phyloP scores from a whole-genome alignment of 129 eudicot species.

The Arctium minus region DNA sequence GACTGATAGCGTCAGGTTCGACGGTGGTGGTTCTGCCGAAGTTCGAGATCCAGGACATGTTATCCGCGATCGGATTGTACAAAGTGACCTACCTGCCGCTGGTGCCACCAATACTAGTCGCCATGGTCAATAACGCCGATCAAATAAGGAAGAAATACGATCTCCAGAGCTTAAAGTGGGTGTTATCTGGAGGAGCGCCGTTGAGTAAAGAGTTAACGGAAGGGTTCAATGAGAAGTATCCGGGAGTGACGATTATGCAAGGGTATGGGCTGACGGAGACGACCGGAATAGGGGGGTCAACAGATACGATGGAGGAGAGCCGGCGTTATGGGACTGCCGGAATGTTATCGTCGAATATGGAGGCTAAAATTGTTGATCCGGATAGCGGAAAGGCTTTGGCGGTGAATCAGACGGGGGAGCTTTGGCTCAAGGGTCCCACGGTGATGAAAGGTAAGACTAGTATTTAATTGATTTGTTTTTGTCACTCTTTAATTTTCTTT shows the following conservation, averaged over 20 bases:
- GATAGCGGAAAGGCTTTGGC: constrained; percentile 57
- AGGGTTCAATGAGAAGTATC: constrained; percentile 76
- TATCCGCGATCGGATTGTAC: constrained; percentile 56
- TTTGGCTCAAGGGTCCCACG: constrained; percentile 89
- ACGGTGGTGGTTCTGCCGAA: constrained; percentile 75
- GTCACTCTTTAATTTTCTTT: not conserved
- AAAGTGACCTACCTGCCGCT: constrained; percentile 60
- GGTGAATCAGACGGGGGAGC: constrained; percentile 86
- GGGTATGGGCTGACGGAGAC: constrained; percentile 96
- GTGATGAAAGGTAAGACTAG: constrained; percentile 75
- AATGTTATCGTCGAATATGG: constrained; percentile 75
- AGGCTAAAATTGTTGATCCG: constrained; percentile 85
- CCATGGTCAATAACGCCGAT: constrained; percentile 63
- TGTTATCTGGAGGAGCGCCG: constrained; percentile 89
- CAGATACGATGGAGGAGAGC: constrained; percentile 89
- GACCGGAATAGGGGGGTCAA: constrained; percentile 82
- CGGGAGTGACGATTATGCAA: constrained; percentile 61
- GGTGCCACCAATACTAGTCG: constrained; percentile 91
- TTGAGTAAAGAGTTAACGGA: constrained; percentile 83
- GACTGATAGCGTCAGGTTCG: constrained; percentile 73
- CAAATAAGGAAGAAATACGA: constrained; percentile 49
- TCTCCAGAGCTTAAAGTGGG: constrained; percentile 43
- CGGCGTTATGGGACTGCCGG: constrained; percentile 95
- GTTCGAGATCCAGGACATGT: constrained; percentile 82
- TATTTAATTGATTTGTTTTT: not conserved